Evolutionary conservation across 1,284 basidiomycete species (phyloP).

Genomic region (Ganoderma sinense): DNA sequence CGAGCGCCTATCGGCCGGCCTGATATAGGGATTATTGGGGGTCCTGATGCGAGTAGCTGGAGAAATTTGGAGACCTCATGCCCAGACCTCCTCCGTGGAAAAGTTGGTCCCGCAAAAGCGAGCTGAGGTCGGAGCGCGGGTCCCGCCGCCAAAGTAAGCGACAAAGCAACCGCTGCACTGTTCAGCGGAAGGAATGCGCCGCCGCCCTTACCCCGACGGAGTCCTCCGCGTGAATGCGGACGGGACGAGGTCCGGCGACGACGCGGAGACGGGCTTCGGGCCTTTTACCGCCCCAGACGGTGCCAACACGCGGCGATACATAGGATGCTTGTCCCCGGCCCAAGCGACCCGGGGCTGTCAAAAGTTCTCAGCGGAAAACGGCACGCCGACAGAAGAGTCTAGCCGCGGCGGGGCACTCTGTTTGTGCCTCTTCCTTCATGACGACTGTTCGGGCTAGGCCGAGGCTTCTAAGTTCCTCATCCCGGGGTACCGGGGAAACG

Average conservation of each 20-base stretch:
- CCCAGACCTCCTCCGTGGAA: not conserved
- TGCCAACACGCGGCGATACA: not conserved
- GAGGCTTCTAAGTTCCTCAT: slow-evolving; percentile 47
- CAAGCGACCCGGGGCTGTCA: not conserved
- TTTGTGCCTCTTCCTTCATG: slow-evolving; percentile 48
- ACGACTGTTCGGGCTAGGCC: slow-evolving; percentile 65
- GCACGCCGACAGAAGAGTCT: slow-evolving; percentile 13
- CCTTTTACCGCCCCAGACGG: not conserved
- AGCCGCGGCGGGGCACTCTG: slow-evolving; percentile 47
- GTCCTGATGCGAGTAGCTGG: not conserved
- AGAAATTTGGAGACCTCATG: too few relatives aligned
- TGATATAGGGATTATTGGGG: too few relatives aligned
- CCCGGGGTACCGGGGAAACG: not conserved
- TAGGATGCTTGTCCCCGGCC: not conserved
- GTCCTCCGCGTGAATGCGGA: not conserved
- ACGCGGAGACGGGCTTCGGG: not conserved
- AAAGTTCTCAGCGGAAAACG: not conserved
- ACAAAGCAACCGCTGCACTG: not conserved
- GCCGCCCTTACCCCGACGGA: not conserved
- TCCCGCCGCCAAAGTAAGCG: not conserved
- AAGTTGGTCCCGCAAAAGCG: not conserved
- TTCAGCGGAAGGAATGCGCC: not conserved
- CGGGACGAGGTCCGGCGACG: not conserved
- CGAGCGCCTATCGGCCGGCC: too few relatives aligned
- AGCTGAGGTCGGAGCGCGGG: not conserved